Conservation (phyloP, 83 land plant genomes). For the Picea mariana region DNA sequence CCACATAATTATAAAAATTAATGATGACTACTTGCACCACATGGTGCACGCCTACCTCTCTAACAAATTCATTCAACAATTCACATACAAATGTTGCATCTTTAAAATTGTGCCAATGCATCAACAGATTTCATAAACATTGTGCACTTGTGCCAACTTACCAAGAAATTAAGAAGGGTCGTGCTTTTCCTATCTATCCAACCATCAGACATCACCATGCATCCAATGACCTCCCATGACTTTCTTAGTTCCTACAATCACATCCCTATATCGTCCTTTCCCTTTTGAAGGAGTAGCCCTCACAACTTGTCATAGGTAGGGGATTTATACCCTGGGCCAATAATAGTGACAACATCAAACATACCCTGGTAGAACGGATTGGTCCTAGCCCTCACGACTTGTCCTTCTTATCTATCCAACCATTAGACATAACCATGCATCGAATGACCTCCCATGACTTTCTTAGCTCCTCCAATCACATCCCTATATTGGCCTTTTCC, state of each 20-base stretch:
- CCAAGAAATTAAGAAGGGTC: constrained; percentile 23
- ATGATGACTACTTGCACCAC: constrained; percentile 34
- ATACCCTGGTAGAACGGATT: constrained; percentile 21
- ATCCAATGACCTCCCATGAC: constrained; percentile 34
- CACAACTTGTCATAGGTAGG: constrained; percentile 29
- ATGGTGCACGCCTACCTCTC: constrained; percentile 34
- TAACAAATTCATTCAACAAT: constrained; percentile 29
- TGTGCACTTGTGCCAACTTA: constrained; percentile 26
- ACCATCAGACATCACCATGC: constrained; percentile 28
- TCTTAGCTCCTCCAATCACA: constrained; percentile 14
- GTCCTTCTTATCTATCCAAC: constrained; percentile 22
- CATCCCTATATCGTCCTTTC: not conserved
- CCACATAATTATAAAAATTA: constrained; percentile 5
- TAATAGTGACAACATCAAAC: constrained; percentile 37
- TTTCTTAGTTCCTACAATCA: constrained; percentile 18
- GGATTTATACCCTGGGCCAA: constrained; percentile 37
- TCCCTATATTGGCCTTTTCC: not conserved
- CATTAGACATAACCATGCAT: constrained; percentile 28
- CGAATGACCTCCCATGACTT: constrained; percentile 33
- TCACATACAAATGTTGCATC: constrained; percentile 11
- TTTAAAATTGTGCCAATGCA: constrained; percentile 15
- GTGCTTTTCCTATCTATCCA: constrained; percentile 20
- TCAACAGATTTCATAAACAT: constrained; percentile 37
- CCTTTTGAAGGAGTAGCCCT: constrained; percentile 20
- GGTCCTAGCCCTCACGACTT: too few species aligned